Conservation (phyloP, 2,329 filamentous ascomycete genomes). For the Aspergillus sp. region DNA sequence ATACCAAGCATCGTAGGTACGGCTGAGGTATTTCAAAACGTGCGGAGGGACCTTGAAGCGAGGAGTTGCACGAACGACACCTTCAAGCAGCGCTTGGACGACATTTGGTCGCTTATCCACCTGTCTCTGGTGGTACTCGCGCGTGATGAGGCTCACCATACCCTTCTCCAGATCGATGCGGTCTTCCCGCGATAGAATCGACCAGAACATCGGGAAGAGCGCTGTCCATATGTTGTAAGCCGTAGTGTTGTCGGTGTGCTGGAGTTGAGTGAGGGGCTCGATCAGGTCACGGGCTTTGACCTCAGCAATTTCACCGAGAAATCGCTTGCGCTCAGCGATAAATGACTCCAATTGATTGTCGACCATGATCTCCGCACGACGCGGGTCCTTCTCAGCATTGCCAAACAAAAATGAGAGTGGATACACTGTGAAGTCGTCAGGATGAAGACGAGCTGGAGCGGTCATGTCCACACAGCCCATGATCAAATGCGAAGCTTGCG, state of each 20-base stretch:
- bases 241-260: conserved; percentile 80
- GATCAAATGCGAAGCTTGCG: conserved; percentile 89
- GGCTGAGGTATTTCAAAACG: conserved; percentile 90
- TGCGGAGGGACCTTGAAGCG: conserved; percentile 92
- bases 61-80: conserved; percentile 78
- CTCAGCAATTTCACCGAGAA: conserved; percentile 78
- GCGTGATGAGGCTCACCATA: conserved; percentile 84
- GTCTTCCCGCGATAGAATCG: conserved; percentile 81
- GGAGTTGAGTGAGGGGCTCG: conserved; percentile 85
- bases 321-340: conserved; percentile 75
- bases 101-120: conserved; percentile 95
- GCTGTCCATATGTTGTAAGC: conserved; percentile 88
- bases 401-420: conserved; percentile 72
- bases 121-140: conserved; percentile 92
- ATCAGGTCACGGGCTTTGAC: conserved; percentile 85
- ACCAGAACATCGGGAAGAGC: conserved; percentile 93
- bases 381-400: conserved; percentile 69
- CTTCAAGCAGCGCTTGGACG: conserved; percentile 86
- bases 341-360: conserved; percentile 82
- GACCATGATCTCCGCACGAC: conserved; percentile 64
- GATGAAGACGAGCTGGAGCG: conserved; percentile 71
- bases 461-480: conserved; percentile 88
- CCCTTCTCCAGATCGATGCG: conserved; percentile 86
- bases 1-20: conserved; percentile 96
- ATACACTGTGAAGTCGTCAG: conserved; percentile 79